Percentiles rank a stretch among this genome's conserved stretches.
These are phyloP conservation scores for Arthrinium phaeospermum DNA, from an alignment of 2,329 filamentous ascomycete species.

Conservation along the genomic window DNA sequence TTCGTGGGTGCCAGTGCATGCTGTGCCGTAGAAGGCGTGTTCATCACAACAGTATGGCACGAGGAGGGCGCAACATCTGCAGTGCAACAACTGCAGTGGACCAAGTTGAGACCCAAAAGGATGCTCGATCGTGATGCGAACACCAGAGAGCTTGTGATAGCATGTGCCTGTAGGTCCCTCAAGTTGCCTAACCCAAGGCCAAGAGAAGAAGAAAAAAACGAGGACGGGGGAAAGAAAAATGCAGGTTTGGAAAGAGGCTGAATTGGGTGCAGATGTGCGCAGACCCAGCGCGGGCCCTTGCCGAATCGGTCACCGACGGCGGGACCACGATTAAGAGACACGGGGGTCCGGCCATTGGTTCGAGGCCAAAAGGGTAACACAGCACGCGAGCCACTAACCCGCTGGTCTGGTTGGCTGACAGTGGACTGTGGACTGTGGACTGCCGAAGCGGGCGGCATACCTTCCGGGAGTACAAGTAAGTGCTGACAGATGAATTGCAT, in stretches of 20 bases:
- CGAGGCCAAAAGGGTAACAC: not conserved
- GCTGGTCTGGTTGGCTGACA: not conserved
- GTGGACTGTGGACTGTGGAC: not conserved
- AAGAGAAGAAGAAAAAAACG: not conserved
- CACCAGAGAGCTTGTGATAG: not conserved
- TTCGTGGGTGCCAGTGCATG: not conserved
- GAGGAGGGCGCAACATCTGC: not conserved
- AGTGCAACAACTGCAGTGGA: not conserved
- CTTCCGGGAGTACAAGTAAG: not conserved
- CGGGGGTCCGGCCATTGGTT: not conserved
- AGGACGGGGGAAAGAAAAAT: not conserved
- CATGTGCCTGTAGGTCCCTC: not conserved
- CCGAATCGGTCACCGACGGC: conserved; percentile 7
- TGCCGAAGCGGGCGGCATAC: not conserved
- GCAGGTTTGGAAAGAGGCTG: not conserved
- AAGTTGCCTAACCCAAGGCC: not conserved
- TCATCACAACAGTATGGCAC: not conserved
- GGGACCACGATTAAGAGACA: not conserved
- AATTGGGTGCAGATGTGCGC: not conserved
- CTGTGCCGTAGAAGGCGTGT: not conserved
- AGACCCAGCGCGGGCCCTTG: not conserved
- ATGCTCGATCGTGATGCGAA: not conserved
- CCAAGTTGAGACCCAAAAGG: not conserved
- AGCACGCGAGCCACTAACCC: not conserved
- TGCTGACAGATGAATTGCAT: not conserved